phyloP scores from a whole-genome alignment of 352 stramenopile genomes.

The Plasmopara muralis region DNA sequence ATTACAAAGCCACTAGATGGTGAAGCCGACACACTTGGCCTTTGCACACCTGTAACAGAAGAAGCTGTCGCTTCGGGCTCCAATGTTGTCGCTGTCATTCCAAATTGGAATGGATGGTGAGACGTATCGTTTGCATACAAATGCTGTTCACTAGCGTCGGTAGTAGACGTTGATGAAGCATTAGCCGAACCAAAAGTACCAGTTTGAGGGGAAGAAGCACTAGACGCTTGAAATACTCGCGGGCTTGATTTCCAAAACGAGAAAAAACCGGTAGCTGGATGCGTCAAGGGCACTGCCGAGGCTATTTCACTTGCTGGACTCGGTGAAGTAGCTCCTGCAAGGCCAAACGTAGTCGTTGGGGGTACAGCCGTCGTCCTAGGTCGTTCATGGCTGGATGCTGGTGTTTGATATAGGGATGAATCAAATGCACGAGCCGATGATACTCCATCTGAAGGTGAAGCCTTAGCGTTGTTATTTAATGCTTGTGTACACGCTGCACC shows the following conservation, averaged over 20 bases:
- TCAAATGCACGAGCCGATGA: slow-evolving; percentile 5
- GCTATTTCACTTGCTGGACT: neutral
- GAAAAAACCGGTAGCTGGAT: slow-evolving; percentile 4
- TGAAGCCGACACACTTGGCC: slow-evolving; percentile 4
- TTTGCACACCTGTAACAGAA: slow-evolving; percentile 3
- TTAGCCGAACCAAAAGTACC: slow-evolving; percentile 6
- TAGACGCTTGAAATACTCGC: neutral
- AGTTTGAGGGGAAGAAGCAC: slow-evolving; percentile 1
- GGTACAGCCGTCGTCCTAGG: neutral
- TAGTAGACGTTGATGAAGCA: slow-evolving; percentile 2
- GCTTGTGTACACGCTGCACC: slow-evolving; percentile 6
- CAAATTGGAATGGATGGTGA: slow-evolving; percentile 19
- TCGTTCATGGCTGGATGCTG: slow-evolving; percentile 3
- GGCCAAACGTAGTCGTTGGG: neutral
- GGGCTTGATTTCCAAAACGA: slow-evolving; percentile 7
- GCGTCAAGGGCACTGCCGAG: neutral
- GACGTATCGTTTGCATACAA: slow-evolving; percentile 17
- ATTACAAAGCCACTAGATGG: slow-evolving; percentile 22
- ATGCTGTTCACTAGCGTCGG: slow-evolving; percentile 10
- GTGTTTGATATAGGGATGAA: slow-evolving; percentile 5
- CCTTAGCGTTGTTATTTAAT: neutral
- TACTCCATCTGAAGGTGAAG: neutral
- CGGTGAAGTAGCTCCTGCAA: neutral
- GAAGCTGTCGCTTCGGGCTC: slow-evolving; percentile 1
- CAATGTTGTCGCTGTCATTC: neutral